Evolutionary conservation across 306 rosid genomes (phyloP).

Genomic region (Castanopsis chinensis): DNA sequence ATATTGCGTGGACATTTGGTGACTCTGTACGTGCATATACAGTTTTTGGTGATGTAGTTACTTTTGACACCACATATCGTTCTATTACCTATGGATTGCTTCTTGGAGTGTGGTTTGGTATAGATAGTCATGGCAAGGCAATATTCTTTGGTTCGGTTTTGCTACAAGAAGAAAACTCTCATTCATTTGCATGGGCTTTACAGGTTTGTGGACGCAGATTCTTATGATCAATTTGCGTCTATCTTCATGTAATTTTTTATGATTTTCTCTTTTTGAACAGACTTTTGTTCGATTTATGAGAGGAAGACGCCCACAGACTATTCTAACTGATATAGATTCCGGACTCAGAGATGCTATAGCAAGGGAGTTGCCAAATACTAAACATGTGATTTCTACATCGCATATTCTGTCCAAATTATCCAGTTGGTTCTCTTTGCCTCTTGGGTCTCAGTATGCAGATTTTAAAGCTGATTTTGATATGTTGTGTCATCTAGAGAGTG

Average conservation of each 20-base stretch:
- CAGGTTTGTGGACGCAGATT: constrained; percentile 53
- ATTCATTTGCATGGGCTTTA: constrained; percentile 57
- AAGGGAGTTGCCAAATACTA: constrained; percentile 52
- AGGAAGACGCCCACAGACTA: constrained; percentile 58
- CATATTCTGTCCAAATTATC: constrained; percentile 58
- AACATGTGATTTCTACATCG: constrained; percentile 53
- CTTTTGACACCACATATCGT: constrained; percentile 51
- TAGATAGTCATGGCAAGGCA: constrained; percentile 55
- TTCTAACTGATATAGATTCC: constrained; percentile 58
- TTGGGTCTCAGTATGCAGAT: constrained; percentile 44
- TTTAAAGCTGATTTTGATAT: constrained; percentile 58
- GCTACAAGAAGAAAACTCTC: constrained; percentile 62
- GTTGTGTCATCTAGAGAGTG: constrained; percentile 54
- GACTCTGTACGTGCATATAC: constrained; percentile 44
- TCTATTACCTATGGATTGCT: constrained; percentile 57
- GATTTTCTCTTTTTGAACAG: constrained; percentile 49
- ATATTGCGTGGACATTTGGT: constrained; percentile 60
- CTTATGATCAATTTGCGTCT: constrained; percentile 37
- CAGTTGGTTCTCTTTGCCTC: constrained; percentile 56
- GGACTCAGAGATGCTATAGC: constrained; percentile 56
- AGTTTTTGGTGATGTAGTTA: constrained; percentile 57
- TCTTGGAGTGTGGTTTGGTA: constrained; percentile 64
- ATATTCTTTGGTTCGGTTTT: constrained; percentile 48
- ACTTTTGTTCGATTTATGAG: constrained; percentile 61
- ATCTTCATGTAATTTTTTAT: constrained; percentile 17